Evolutionary conservation across 768 basidiomycete species (phyloP), one percentile per base, ranked within the genome.

Genomic region (Lactifluus echinatus): DNA sequence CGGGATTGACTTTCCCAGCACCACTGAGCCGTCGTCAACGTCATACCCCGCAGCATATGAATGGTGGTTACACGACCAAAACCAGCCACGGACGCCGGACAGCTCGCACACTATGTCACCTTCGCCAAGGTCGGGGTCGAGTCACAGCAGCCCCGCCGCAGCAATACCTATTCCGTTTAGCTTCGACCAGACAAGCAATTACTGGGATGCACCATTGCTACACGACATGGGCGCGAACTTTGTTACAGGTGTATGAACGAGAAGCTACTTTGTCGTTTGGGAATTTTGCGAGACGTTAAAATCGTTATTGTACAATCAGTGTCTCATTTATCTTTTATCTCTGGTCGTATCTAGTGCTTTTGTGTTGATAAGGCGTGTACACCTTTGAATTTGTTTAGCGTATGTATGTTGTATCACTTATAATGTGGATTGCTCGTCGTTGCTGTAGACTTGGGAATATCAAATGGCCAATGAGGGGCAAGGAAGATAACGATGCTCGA

Each of bases 121-220:
- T 8, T 63, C 63, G 12, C 63, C 63, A 17, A 37, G 37, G 23
- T 53, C 60, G 8, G 51, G 47, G 24, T 63, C 62, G 34, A 57
- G 28, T 17, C 55, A 57, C 56, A 61, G 60, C 29, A 61, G 60
- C 28, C 62, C 62, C 23, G 33, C 62, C 14, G 29, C 56, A 14
- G 17, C 60, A 17, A 58, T 63, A 60, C 53, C 60, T 4, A 63
- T 63, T 29, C 63, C 63, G 17, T 63, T 63, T 53, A 47, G 60
- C 43, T 62, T 63, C 17, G 63, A 63, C 10, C 60, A 62, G 42
- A 33, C 62, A 24, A 50, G 42, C 21, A 53, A 57, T 42, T 62
- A 54, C 28, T 63, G 63, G 63, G 53, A 51, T 34, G n/a, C 52
- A 19, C 57, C 60, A 14, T 23, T 50, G 12, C 21, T 45, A 17